Evolutionary conservation across 495 filamentous ascomycete species (phyloP), one percentile per base, ranked within the genome.

Genomic region (Hyaloscypha variabilis): DNA sequence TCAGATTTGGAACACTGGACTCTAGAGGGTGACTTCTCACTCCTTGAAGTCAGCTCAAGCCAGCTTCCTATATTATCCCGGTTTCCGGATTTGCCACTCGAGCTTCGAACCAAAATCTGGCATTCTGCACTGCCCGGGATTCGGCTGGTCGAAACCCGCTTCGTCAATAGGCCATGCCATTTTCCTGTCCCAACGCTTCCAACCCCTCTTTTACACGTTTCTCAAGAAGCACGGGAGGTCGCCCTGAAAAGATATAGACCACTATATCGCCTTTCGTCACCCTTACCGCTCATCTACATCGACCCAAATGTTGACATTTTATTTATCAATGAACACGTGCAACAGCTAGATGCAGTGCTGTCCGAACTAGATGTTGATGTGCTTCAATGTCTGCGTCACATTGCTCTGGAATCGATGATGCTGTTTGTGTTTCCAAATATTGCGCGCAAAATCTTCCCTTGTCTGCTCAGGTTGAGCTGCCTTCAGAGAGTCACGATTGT

Each of bases 61-160:
- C 54, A 58, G 6, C n/a, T 58, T 6, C 21, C n/a, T n/a, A n/a
- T 17, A 31, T 58, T 58, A 2, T 10, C 2, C 14, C 8, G 10
- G 26, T 58, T 58, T 21, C 28, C 54, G 11, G n/a, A 13, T 8
- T 31, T 58, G 8, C 25, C 54, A 19, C 13, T 31, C 5, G 54
- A 58, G 14, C 26, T 58, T 11, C 24, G 54, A 58, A 8, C 31
- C 25, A 58, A 30, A 58, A 58, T 58, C 2, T 58, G 28, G 26
- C 25, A 30, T 17, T 30, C 28, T 31, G 17, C 31, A 31, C 54
- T 58, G 17, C 54, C 54, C 10, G 19, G 8, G 6, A 2, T 28
- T 21, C 54, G 25, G 26, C 23, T 30, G 6, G 31, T 58, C 13
- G 26, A 21, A 14, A 28, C 25, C 54, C n/a, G 23, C 24, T 21